Percentiles rank a stretch among this genome's conserved stretches.
These are phyloP conservation scores for Nakazawaea ernobii DNA, from an alignment of 805 yeast genomes.

Conservation along the genomic window DNA sequence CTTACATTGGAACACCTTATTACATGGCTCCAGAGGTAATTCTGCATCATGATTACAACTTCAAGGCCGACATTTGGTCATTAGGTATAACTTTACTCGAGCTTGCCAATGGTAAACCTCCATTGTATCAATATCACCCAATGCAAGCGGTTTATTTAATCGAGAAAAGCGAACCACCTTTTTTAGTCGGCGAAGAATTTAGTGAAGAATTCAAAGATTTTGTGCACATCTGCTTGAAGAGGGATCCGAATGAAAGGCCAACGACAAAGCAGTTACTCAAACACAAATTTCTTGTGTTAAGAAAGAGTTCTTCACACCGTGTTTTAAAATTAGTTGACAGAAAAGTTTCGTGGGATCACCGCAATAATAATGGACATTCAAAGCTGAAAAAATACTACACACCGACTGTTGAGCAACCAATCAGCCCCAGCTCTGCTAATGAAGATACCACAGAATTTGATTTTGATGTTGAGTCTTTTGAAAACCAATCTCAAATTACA, in stretches of 20 bases:
- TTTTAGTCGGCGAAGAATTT: conserved; percentile 28
- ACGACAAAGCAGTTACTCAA: conserved; percentile 54
- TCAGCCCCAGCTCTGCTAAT: not conserved
- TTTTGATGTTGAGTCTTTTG: conserved; percentile 5
- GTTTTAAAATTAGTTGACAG: conserved; percentile 36
- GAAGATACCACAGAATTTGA: conserved; percentile 12
- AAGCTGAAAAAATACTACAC: conserved; percentile 23
- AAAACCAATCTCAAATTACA: not conserved
- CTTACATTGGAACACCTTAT: conserved; percentile 57
- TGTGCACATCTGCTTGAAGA: conserved; percentile 61
- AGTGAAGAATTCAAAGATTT: conserved; percentile 54
- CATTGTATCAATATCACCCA: conserved; percentile 49
- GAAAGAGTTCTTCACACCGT: conserved; percentile 25
- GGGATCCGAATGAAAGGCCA: conserved; percentile 64
- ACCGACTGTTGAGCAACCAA: conserved; percentile 24
- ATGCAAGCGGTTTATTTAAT: conserved; percentile 49
- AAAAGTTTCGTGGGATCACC: conserved; percentile 37
- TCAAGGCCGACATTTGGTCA: conserved; percentile 75
- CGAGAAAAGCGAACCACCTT: conserved; percentile 44
- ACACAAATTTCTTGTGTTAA: conserved; percentile 51
- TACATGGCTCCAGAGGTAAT: conserved; percentile 66
- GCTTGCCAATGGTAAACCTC: conserved; percentile 68
- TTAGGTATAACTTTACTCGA: conserved; percentile 76
- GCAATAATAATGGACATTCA: conserved; percentile 18
- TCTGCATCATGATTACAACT: conserved; percentile 50